Evolutionary conservation across 1,139 yeast genomes (phyloP).

Genomic region (Citeromyces hawaiiensis): DNA sequence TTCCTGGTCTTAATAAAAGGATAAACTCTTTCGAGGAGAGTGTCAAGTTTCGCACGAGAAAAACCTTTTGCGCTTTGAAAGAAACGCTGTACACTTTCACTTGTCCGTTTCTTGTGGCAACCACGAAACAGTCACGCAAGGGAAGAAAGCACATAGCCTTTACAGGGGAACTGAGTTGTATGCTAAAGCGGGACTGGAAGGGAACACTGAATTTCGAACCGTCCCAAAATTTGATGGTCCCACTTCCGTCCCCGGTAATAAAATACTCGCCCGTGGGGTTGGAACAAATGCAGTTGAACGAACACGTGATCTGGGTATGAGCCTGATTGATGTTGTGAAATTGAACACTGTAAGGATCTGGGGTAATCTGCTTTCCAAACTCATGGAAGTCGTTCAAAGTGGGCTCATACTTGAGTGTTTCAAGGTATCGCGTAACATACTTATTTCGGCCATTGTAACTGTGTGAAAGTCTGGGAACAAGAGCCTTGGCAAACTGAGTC

Average conservation of each 20-base stretch:
- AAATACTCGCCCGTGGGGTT: slow-evolving; percentile 56
- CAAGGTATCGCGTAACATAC: slow-evolving; percentile 43
- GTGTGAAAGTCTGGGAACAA: slow-evolving; percentile 23
- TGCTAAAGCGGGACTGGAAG: slow-evolving; percentile 38
- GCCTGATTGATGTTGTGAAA: slow-evolving; percentile 41
- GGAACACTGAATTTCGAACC: slow-evolving; percentile 48
- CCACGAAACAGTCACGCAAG: slow-evolving; percentile 53
- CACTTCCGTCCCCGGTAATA: slow-evolving; percentile 67
- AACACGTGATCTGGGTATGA: slow-evolving; percentile 37
- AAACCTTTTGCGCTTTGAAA: slow-evolving; percentile 17
- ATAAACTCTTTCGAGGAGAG: slow-evolving; percentile 17
- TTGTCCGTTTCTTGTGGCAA: slow-evolving; percentile 52
- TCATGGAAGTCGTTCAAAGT: slow-evolving; percentile 49
- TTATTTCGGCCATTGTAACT: slow-evolving; percentile 61
- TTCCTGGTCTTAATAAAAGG: slow-evolving; percentile 28
- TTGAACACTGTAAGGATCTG: neutral
- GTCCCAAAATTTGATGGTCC: slow-evolving; percentile 72
- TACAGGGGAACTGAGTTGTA: slow-evolving; percentile 34
- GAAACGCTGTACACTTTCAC: slow-evolving; percentile 47
- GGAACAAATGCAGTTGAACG: slow-evolving; percentile 42
- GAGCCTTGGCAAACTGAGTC: neutral
- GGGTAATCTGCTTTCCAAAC: slow-evolving; percentile 35
- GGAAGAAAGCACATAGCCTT: slow-evolving; percentile 38
- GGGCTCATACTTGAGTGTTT: slow-evolving; percentile 40
- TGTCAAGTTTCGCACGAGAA: slow-evolving; percentile 9